Evolutionary conservation across 1,284 basidiomycete species (phyloP).

Genomic region (Athelia psychrophila): DNA sequence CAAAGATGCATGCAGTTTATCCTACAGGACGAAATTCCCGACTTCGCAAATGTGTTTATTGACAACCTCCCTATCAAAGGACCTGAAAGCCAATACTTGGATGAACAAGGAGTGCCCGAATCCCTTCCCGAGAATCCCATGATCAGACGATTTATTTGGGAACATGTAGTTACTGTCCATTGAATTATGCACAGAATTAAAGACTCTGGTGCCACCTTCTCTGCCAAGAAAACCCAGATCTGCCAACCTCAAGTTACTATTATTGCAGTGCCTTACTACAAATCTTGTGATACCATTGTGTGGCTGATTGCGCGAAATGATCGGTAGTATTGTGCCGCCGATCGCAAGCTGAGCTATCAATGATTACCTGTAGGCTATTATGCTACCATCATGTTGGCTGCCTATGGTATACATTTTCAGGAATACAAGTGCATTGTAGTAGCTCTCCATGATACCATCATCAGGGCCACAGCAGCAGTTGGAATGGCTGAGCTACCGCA

Average conservation of each 20-base stretch:
- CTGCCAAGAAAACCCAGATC: constrained; percentile 19
- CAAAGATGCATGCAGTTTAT: constrained; percentile 33
- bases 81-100: constrained; percentile 7
- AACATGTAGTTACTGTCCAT: constrained; percentile 26
- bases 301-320: constrained; percentile 20
- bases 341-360: no score
- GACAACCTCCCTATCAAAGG: constrained; percentile 13
- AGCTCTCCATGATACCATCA: no score
- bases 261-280: constrained; percentile 22
- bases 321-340: constrained; percentile 18
- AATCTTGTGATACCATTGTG: constrained; percentile 18
- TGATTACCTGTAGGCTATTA: no score
- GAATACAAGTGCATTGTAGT: no score
- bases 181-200: constrained; percentile 22
- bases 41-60: constrained; percentile 22
- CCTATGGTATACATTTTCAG: no score
- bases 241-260: constrained; percentile 18
- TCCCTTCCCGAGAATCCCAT: constrained; percentile 18
- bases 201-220: constrained; percentile 17
- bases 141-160: constrained; percentile 29
- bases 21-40: constrained; percentile 22
- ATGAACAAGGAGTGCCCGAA: constrained; percentile 17
- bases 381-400: no score
- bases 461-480: no score
- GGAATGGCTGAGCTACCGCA: no score